A percentile compares a stretch with the other conserved stretches of the same genome.
Evolutionary conservation across 2,329 filamentous ascomycete species (phyloP).

Genomic region (Fusarium sp.): DNA sequence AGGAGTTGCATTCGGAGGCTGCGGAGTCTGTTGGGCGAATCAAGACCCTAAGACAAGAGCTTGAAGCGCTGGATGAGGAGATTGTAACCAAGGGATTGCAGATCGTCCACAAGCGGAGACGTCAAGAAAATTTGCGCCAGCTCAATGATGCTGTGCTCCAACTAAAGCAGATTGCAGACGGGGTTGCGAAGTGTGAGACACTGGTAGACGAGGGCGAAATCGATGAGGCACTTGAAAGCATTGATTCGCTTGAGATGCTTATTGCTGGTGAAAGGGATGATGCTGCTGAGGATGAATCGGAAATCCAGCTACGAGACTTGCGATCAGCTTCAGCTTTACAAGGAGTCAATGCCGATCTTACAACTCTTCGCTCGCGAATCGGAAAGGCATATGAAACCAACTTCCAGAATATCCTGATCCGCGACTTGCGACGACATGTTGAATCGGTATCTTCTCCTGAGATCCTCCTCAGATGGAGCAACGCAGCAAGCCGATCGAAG

Average conservation of each 20-base stretch:
- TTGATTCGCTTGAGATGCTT: constrained; percentile 82
- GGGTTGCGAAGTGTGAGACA: constrained; percentile 80
- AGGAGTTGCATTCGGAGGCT: constrained; percentile 91
- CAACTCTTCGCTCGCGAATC: constrained; percentile 80
- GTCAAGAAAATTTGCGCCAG: constrained; percentile 86
- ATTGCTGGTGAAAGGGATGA: constrained; percentile 77
- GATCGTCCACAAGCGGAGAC: constrained; percentile 83
- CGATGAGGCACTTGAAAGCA: constrained; percentile 80
- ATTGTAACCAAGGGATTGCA: constrained; percentile 88
- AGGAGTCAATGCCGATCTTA: constrained; percentile 81
- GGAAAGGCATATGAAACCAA: constrained; percentile 87
- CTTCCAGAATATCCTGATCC: constrained; percentile 82
- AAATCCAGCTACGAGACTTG: constrained; percentile 71
- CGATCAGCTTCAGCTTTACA: constrained; percentile 82
- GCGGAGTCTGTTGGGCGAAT: constrained; percentile 92
- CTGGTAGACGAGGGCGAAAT: constrained; percentile 87
- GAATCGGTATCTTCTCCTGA: constrained; percentile 77
- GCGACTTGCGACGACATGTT: constrained; percentile 84
- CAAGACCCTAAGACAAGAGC: constrained; percentile 80
- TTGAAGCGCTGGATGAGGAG: constrained; percentile 84
- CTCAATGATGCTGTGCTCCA: constrained; percentile 87
- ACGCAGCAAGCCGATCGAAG: constrained; percentile 77
- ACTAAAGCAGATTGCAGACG: constrained; percentile 81
- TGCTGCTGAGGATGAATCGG: constrained; percentile 48
- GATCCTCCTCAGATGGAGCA: constrained; percentile 87